Evolutionary conservation across 805 yeast genomes (phyloP).

Genomic region (Jamesozyma gamospora): DNA sequence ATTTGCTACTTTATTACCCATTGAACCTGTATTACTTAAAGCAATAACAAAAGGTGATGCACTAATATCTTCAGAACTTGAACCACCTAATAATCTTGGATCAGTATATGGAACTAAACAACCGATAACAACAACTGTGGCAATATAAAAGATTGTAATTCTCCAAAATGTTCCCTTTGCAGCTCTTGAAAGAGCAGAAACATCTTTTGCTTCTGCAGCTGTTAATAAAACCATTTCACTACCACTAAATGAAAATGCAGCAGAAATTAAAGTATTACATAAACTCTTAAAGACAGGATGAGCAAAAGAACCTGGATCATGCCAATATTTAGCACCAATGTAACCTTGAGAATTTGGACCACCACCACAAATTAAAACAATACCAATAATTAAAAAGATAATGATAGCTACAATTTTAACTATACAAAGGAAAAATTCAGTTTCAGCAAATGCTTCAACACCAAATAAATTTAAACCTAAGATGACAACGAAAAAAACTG

Average conservation of each 20-base stretch:
- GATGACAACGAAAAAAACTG: constrained; percentile 40
- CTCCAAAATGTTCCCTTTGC: constrained; percentile 49
- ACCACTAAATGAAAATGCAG: constrained; percentile 55
- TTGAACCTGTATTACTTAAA: constrained; percentile 45
- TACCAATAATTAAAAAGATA: constrained; percentile 49
- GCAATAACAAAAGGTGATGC: constrained; percentile 70
- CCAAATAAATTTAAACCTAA: constrained; percentile 37
- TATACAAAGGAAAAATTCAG: constrained; percentile 54
- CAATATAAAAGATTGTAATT: constrained; percentile 40
- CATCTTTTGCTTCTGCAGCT: constrained; percentile 48
- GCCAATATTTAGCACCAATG: constrained; percentile 44
- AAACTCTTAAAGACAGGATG: constrained; percentile 40
- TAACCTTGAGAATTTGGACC: constrained; percentile 36
- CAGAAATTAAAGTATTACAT: constrained; percentile 41
- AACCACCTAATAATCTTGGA: constrained; percentile 38
- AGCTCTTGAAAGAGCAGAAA: constrained; percentile 49
- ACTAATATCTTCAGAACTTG: constrained; percentile 34
- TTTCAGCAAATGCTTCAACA: constrained; percentile 52
- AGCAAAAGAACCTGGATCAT: constrained; percentile 44
- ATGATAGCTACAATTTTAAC: constrained; percentile 53
- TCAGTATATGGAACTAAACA: constrained; percentile 45
- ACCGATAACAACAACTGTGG: constrained; percentile 40
- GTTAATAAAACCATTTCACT: constrained; percentile 50
- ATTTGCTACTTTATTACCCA: constrained; percentile 56
- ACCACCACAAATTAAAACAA: constrained; percentile 37